These are phyloP conservation scores for Crucihimalaya himalaica DNA, from an alignment of 345 rosid genomes.

Conservation along the genomic window DNA sequence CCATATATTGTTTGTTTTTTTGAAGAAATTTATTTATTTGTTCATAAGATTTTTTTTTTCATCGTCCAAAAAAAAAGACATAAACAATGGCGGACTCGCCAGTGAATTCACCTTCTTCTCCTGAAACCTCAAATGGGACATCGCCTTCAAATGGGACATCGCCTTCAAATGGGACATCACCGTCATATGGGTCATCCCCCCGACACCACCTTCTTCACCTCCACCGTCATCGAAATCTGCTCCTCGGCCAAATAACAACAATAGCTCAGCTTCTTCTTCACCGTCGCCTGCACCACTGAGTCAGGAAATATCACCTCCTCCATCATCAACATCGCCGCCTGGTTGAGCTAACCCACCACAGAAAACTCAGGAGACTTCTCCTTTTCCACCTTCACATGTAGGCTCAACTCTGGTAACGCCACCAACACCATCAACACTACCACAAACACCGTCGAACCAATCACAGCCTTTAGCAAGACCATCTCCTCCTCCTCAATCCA, in stretches of 20 bases:
- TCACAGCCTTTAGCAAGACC: constrained; percentile 33
- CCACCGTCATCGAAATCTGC: constrained; percentile 32
- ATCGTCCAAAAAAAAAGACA: no score
- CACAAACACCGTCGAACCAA: constrained; percentile 33
- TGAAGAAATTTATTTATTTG: no score
- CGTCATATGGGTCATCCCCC: no score
- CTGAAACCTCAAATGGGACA: constrained; percentile 15
- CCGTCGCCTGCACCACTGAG: constrained; percentile 34
- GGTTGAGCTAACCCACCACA: constrained; percentile 27
- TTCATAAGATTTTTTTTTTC: no score
- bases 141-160: constrained; percentile 17
- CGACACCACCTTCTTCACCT: constrained; percentile 12
- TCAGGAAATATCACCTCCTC: constrained; percentile 36
- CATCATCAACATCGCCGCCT: constrained; percentile 22
- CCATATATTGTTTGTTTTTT: no score
- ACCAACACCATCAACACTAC: constrained; percentile 33
- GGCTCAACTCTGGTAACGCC: constrained; percentile 24
- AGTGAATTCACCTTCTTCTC: constrained; percentile 35
- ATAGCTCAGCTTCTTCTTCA: constrained; percentile 22
- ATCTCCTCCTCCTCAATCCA: constrained; percentile 37
- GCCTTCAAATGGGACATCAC: neutral
- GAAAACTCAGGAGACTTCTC: constrained; percentile 26
- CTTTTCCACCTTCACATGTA: constrained; percentile 36
- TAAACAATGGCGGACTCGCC: constrained; percentile 38
- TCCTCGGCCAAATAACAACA: constrained; percentile 18